phyloP scores from a whole-genome alignment of 208 protist genomes.

The Novymonas esmeraldas region DNA sequence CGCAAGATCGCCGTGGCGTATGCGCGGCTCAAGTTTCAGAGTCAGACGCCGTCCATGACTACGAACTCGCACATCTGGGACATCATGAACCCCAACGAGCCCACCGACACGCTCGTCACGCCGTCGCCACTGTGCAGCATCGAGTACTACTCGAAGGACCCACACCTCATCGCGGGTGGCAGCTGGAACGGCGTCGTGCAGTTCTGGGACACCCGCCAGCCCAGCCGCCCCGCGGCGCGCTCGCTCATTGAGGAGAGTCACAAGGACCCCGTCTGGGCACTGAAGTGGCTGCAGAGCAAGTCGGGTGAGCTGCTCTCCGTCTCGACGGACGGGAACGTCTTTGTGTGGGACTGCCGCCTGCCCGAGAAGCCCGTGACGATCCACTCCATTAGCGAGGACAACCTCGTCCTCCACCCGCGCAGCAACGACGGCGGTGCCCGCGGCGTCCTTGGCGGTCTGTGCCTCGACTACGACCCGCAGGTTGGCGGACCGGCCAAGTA shows the following conservation, averaged over 20 bases:
- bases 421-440: slow-evolving; percentile 90
- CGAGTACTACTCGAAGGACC: slow-evolving; percentile 96
- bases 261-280: slow-evolving; percentile 96
- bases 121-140: slow-evolving; percentile 95
- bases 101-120: slow-evolving; percentile 92
- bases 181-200: slow-evolving; percentile 97
- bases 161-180: slow-evolving; percentile 95
- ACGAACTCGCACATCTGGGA: slow-evolving; percentile 97
- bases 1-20: slow-evolving; percentile 96
- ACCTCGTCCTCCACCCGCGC: slow-evolving; percentile 87
- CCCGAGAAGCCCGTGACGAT: slow-evolving; percentile 93
- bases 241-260: slow-evolving; percentile 96
- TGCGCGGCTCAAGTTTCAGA: slow-evolving; percentile 95
- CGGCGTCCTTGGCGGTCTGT: slow-evolving; percentile 91
- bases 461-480: slow-evolving; percentile 95
- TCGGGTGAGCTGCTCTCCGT: slow-evolving; percentile 95
- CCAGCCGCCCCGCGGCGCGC: slow-evolving; percentile 72
- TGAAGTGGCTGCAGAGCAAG: slow-evolving; percentile 97
- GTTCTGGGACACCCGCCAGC: slow-evolving; percentile 96
- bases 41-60: slow-evolving; percentile 88
- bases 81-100: slow-evolving; percentile 96
- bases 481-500: slow-evolving; percentile 95
- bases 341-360: slow-evolving; percentile 96
- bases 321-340: slow-evolving; percentile 95
- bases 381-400: slow-evolving; percentile 78